Base-by-base conservation (phyloP, 768 basidiomycete genomes). In the Tulasnella sp. region DNA sequence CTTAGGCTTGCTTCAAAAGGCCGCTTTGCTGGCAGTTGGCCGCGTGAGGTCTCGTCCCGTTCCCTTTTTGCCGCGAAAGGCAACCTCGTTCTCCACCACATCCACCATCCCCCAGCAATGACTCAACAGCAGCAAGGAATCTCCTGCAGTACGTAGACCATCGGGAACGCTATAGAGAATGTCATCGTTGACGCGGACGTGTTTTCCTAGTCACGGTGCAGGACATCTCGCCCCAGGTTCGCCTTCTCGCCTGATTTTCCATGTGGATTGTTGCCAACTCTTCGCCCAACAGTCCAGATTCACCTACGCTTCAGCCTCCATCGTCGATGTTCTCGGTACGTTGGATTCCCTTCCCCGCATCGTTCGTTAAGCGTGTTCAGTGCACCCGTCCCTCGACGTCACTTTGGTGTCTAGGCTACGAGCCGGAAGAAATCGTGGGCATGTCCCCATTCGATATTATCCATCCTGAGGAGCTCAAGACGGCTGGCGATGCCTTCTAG, bases 361-460 rank as follows among this genome's bases (percentile, higher is more conserved):
- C 41, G 27, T n/a, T 29, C 46, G 8, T 8, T 25, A 40, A 40
- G 21, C 23, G 23, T 36, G 41, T 23, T 3, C 42, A 32, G 25
- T 19, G 45, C 25, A 6, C 53, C 42, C 14, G 29, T 43, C 11
- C 6, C 12, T 39, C 42, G 7, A 45, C 17, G 17, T 17, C 42
- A 53, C 14, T 8, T 12, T 34, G 19, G 14, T 49, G 42, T 49
- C 25, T 43, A 57, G 55, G 55, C 3, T 57, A 49, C 43, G 46
- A 45, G 46, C 55, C 55, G 17, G 55, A 57, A 17, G 55, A 57
- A 37, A 57, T 57, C n/a, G 46, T 57, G n/a, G 55, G 55, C 40
- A 45, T 46, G 46, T 45, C 55, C 11, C 43, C 55, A 17, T 57
- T 57, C 55, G 55, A 57, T 43, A 45, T 57, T 43, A 57, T 57